Evolutionary conservation across 164 flowering plant species (phyloP), one percentile per base, ranked within the genome.

Genomic region (Kalanchoe fedtschenkoi): DNA sequence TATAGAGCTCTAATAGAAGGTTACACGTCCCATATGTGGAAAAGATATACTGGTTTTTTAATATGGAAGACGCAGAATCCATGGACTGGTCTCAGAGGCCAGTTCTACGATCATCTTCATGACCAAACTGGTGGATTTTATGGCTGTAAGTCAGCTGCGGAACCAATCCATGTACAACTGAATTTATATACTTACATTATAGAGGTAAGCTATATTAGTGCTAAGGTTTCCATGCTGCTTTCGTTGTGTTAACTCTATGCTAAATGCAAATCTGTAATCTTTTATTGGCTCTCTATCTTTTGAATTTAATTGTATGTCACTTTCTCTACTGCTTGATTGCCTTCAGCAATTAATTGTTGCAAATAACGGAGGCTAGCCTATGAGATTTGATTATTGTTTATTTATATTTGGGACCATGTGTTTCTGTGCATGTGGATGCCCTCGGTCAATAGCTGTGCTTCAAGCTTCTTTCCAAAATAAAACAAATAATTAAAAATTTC

Each of bases 41-140:
- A 71, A 63, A 90, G 91, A 70, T 86, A 81, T 64, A 93, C 99
- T 2, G 99, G 97, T 66, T 89, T 93, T 53, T 70, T 90, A 53
- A 87, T 93, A 58, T 93, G 99, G 99, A 93, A 93, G 78, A 93
- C 77, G 41, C 96, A 88, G 73, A 90, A 93, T 70, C 99, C 99
- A 55, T 93, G 99, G 99, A 85, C 97, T 5, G 97, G 97, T 75
- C 93, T 93, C 51, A 74, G 97, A 65, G 96, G 99, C 62, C 99
- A 93, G 70, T 88, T 93, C 63, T 93, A 90, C 75, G 99, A 93
- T 75, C 97, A 93, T 80, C 96, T 93, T 47, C 97, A 68, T 62
- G 95, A 87, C 77, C 99, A 93, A 70, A 90, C 93, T 28, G 95
- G 91, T 35, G 97, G 99, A 33, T 93, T 93, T 70, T 93, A 81